phyloP scores from a whole-genome alignment of 108 stramenopile species.

The Cyclotella choctawhatcheeana region DNA sequence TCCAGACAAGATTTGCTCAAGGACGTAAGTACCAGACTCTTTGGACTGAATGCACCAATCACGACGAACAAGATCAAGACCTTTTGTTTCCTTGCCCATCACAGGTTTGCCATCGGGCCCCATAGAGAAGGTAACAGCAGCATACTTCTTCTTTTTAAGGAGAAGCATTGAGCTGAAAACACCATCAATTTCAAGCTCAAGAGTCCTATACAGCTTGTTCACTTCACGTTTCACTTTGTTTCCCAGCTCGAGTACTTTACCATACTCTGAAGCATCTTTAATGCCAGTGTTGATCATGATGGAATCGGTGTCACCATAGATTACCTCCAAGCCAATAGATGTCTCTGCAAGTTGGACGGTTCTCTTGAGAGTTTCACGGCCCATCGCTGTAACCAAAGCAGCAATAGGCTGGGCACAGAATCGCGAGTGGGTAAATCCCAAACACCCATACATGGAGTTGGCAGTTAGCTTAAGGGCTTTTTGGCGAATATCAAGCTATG shows the following conservation, averaged over 20 bases:
- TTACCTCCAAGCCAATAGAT: constrained; percentile 95
- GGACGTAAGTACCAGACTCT: constrained; percentile 91
- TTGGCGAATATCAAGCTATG: constrained; percentile 98
- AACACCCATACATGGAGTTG: constrained; percentile 99
- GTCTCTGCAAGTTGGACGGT: constrained; percentile 95
- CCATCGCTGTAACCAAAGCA: constrained; percentile 97
- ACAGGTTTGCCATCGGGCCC: constrained; percentile 73
- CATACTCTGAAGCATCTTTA: constrained; percentile 72
- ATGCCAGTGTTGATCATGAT: constrained; percentile 99
- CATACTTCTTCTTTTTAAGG: constrained; percentile 99
- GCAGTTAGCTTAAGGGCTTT: constrained; percentile 98
- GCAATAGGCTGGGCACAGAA: constrained; percentile 99
- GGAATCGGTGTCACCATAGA: constrained; percentile 99
- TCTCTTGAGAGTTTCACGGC: constrained; percentile 96
- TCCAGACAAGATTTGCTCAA: constrained; percentile 94
- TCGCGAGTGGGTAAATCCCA: constrained; percentile 95
- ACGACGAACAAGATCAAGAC: constrained; percentile 97
- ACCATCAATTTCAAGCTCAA: constrained; percentile 99
- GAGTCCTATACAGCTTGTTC: constrained; percentile 96
- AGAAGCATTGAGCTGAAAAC: constrained; percentile 96
- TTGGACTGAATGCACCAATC: constrained; percentile 99
- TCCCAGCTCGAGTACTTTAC: constrained; percentile 78
- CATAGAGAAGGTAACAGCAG: constrained; percentile 88
- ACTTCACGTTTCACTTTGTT: constrained; percentile 95
- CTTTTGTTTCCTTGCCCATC: constrained; percentile 90